Conservation (phyloP, 805 yeast species). For the Candida argentea region DNA sequence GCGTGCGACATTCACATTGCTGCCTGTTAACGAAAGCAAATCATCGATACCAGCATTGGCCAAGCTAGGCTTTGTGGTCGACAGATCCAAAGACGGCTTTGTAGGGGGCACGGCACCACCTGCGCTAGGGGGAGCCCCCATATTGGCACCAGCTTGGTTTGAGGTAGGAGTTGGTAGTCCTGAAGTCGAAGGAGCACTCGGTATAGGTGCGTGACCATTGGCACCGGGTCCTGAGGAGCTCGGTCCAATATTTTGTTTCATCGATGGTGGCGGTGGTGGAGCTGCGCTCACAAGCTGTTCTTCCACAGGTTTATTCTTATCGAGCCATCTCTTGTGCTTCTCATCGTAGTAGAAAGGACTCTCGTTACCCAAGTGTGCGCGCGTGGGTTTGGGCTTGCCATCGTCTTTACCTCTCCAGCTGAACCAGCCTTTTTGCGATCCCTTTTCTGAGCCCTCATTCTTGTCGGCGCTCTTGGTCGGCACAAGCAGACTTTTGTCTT, state of each 20-base stretch:
- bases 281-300: slow-evolving; percentile 46
- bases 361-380: slow-evolving; percentile 80
- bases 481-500: slow-evolving; percentile 16
- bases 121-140: slow-evolving; percentile 2
- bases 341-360: slow-evolving; percentile 73
- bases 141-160: slow-evolving; percentile 1
- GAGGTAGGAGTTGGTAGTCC: slow-evolving; percentile 1
- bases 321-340: slow-evolving; percentile 78
- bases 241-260: slow-evolving; percentile 14
- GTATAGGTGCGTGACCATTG: slow-evolving; percentile 3
- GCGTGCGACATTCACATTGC: slow-evolving; percentile 9
- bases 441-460: slow-evolving; percentile 6
- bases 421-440: slow-evolving; percentile 35
- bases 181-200: slow-evolving; percentile 7
- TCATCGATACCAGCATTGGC: slow-evolving; percentile 34
- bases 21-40: slow-evolving; percentile 22
- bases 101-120: slow-evolving; percentile 5
- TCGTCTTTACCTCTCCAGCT: slow-evolving; percentile 35
- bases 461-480: slow-evolving; percentile 21
- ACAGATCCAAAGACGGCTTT: slow-evolving; percentile 5
- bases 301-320: slow-evolving; percentile 54
- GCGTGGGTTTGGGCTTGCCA: slow-evolving; percentile 63
- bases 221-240: slow-evolving; percentile 1
- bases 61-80: slow-evolving; percentile 11
- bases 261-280: slow-evolving; percentile 60